Base-by-base conservation (phyloP, 805 yeast genomes). In the Metschnikowia kunwiensis region DNA sequence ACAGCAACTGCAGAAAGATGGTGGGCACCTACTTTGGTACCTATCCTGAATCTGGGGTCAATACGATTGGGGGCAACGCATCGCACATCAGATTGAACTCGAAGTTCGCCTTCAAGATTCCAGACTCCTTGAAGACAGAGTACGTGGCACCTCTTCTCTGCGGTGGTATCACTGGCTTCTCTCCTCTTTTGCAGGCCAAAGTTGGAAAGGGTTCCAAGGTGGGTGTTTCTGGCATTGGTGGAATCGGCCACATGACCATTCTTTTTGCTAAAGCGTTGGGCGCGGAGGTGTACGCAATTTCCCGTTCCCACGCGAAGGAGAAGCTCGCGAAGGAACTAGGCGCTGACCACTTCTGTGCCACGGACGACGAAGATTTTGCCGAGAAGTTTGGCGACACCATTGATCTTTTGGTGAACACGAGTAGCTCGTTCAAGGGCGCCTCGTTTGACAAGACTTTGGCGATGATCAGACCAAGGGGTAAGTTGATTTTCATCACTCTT, bases 201-300 rank as follows among this genome's bases (percentile, higher is more conserved):
- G 50, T 39, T 5, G 43, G 44, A 13, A 39, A 38, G 29, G 53
- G 53, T 16, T 65, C 65, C 30, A 69, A 62, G 29, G 81, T 80
- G 33, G 85, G 81, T 27, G 60, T 80, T 38, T 70, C 74, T 39
- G 85, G 84, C 36, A 68, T 80, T 40, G 86, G 86, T 34, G 86
- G 86, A 22, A 68, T 80, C 38, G 86, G 86, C 31, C 81, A 77
- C 63, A 67, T 77, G 67, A 80, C 73, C n/a, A 56, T 80, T 36
- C 68, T 70, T 54, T 74, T 75, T 45, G 80, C 84, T 27, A 65
- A 65, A 43, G 83, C 83, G 5, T 53, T 79, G 47, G 86, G 84
- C 21, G 80, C 82, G 17, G 79, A 77, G 40, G 82, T 77, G 14
- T 65, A 64, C 35, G 77, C 78, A n/a, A 60, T 79, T 46, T 74